Evolutionary conservation across 345 rosid species (phyloP).

Genomic region (Sisymbrium altissimum): DNA sequence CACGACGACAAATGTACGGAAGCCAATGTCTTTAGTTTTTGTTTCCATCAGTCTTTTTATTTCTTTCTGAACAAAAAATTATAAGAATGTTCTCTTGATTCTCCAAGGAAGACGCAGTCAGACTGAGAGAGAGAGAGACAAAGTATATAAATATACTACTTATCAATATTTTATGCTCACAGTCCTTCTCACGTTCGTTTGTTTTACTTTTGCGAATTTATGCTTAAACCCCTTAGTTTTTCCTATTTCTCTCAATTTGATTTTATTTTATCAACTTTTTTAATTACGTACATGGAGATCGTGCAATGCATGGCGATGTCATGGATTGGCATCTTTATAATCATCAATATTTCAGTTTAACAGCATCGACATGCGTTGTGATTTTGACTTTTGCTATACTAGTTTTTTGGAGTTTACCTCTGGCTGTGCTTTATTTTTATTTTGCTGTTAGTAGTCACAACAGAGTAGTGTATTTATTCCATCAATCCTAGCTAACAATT

Average conservation of each 20-base stretch:
- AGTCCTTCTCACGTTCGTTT: constrained; percentile 17
- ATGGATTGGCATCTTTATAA: background rate
- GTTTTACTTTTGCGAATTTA: background rate
- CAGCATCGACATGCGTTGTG: background rate
- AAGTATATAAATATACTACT: background rate
- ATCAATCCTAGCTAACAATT: too few species aligned
- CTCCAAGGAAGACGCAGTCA: constrained; percentile 29
- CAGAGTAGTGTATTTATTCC: too few species aligned
- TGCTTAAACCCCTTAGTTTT: background rate
- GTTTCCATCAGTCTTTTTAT: constrained; percentile 29
- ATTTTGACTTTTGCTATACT: background rate
- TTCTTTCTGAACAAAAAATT: background rate
- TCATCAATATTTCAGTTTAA: background rate
- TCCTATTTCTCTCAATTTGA: background rate
- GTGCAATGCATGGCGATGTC: constrained; percentile 11
- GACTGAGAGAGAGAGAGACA: too few species aligned
- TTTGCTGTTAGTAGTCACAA: too few species aligned
- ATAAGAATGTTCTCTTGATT: background rate
- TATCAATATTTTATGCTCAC: background rate
- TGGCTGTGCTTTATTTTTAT: too few species aligned
- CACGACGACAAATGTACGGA: constrained; percentile 36
- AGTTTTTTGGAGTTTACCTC: background rate
- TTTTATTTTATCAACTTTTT: background rate
- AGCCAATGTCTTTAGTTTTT: constrained; percentile 3
- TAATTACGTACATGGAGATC: background rate